Evolutionary conservation across 305 asterid species (phyloP).

Genomic region (Fraxinus latifolia): DNA sequence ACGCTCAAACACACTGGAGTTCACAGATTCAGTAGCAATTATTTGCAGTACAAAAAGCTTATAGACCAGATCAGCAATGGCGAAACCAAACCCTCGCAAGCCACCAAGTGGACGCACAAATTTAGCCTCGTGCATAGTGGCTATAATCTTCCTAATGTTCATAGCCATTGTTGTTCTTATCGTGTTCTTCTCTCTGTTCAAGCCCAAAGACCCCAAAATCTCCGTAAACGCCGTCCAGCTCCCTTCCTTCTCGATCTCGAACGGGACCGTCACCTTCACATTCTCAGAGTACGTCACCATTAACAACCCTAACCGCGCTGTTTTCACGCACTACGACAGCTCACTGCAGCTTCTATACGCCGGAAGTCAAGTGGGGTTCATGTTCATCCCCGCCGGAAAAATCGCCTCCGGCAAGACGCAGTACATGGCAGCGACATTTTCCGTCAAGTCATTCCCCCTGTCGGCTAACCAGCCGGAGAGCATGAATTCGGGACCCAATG

Average conservation of each 20-base stretch:
- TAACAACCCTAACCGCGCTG: constrained; percentile 75
- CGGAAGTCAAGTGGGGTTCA: constrained; percentile 72
- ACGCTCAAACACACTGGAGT: background rate
- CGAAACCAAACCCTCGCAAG: constrained; percentile 37
- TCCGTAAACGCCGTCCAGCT: constrained; percentile 68
- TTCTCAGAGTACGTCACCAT: constrained; percentile 76
- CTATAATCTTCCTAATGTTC: constrained; percentile 65
- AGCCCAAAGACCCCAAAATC: constrained; percentile 60
- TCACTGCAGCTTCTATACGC: constrained; percentile 67
- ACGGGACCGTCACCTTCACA: constrained; percentile 71
- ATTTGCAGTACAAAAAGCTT: background rate
- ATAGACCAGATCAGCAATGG: constrained; percentile 36
- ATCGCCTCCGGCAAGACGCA: constrained; percentile 57
- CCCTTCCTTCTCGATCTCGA: constrained; percentile 69
- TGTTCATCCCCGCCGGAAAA: constrained; percentile 85
- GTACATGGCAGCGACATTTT: constrained; percentile 74
- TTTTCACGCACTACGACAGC: constrained; percentile 82
- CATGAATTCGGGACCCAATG: constrained; percentile 35
- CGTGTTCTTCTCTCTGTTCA: constrained; percentile 70
- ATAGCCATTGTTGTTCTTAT: constrained; percentile 43
- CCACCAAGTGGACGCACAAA: constrained; percentile 70
- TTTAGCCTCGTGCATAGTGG: constrained; percentile 72
- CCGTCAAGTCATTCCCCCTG: constrained; percentile 69
- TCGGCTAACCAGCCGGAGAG: constrained; percentile 36
- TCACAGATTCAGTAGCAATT: background rate